Evolutionary conservation across 768 basidiomycete species (phyloP).

Genomic region (Lactarius hatsudake): DNA sequence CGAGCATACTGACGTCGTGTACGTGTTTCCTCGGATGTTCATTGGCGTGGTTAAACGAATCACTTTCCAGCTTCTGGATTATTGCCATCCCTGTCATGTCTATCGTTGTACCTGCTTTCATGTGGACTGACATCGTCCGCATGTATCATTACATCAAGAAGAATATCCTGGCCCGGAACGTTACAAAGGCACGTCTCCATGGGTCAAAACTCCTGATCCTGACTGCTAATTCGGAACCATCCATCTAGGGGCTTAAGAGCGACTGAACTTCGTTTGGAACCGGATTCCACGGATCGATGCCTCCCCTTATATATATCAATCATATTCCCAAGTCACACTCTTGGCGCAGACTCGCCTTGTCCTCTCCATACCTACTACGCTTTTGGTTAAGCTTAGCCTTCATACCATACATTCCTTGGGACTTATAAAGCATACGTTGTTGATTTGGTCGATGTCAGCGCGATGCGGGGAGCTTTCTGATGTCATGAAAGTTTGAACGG

Average conservation of each 20-base stretch:
- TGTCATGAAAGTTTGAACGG: background rate
- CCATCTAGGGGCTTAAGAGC: background rate
- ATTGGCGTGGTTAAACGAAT: background rate
- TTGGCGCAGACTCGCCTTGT: background rate
- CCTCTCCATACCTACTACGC: background rate
- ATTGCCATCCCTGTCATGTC: constrained; percentile 60
- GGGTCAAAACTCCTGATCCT: background rate
- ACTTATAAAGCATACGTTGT: background rate
- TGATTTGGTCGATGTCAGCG: background rate
- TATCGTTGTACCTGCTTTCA: constrained; percentile 51
- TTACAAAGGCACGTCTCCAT: constrained; percentile 34
- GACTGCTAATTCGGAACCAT: constrained; percentile 1
- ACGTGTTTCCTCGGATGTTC: constrained; percentile 15
- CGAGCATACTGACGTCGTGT: constrained; percentile 31
- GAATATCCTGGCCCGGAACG: constrained; percentile 34
- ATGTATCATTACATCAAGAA: constrained; percentile 49
- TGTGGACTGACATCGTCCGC: constrained; percentile 48
- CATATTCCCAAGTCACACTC: background rate
- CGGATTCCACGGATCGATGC: background rate
- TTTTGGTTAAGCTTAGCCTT: background rate
- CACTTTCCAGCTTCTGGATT: constrained; percentile 55
- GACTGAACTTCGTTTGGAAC: constrained; percentile 1
- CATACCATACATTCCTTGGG: background rate
- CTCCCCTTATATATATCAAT: background rate
- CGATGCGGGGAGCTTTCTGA: background rate